A percentile compares a stretch with the other conserved stretches of the same genome.
Conservation (phyloP, 2,329 filamentous ascomycete genomes). For the Trichoderma afroharzianum region DNA sequence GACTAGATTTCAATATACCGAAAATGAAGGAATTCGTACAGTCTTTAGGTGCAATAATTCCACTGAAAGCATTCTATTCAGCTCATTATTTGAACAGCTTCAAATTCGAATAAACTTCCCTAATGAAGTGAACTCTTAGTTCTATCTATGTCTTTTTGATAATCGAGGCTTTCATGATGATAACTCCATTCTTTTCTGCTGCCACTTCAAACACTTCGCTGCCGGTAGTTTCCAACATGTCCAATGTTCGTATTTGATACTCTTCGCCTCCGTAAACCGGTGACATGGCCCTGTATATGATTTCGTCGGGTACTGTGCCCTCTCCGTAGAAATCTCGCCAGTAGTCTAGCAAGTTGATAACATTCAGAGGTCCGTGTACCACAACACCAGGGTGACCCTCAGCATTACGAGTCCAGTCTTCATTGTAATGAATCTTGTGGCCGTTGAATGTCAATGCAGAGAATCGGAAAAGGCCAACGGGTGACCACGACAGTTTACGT, state of each 20-base stretch:
- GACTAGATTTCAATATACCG: not conserved
- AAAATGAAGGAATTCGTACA: not conserved
- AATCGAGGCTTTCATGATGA: constrained; percentile 39
- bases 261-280: constrained; percentile 67
- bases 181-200: constrained; percentile 40
- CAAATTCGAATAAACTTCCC: not conserved
- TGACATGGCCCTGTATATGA: constrained; percentile 66
- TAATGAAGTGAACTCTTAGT: not conserved
- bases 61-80: not conserved
- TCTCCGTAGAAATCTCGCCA: constrained; percentile 50
- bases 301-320: constrained; percentile 29
- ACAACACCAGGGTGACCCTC: constrained; percentile 69
- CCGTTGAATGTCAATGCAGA: constrained; percentile 83
- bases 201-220: constrained; percentile 42
- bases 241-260: constrained; percentile 56
- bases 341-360: constrained; percentile 69
- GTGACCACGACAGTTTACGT: constrained; percentile 41
- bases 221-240: constrained; percentile 33
- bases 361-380: constrained; percentile 76
- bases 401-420: constrained; percentile 57
- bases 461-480: constrained; percentile 67
- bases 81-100: too few species aligned
- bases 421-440: constrained; percentile 80
- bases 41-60: not conserved
- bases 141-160: not conserved